Conservation (phyloP, 2,329 filamentous ascomycete species). For the Cordyceps militaris region DNA sequence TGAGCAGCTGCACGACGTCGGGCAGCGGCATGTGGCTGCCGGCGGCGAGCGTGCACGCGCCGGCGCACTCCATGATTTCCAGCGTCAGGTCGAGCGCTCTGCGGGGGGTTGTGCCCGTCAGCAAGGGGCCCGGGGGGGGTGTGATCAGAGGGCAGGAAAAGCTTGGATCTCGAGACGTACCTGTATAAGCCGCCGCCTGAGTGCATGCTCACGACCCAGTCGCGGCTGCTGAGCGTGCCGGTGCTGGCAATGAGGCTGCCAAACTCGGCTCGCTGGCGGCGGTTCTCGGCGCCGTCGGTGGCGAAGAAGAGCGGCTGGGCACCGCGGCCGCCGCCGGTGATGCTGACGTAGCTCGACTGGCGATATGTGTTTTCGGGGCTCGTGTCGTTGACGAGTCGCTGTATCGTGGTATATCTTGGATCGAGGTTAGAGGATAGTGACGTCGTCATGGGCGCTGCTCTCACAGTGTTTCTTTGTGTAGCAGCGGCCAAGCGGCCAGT, state of each 20-base stretch:
- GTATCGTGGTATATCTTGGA: conserved; percentile 28
- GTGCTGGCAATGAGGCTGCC: conserved; percentile 25
- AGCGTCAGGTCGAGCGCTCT: conserved; percentile 33
- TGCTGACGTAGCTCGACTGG: conserved; percentile 30
- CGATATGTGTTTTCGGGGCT: conserved; percentile 30
- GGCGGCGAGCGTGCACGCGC: conserved; percentile 31
- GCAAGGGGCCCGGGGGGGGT: not conserved
- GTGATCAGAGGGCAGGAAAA: no score
- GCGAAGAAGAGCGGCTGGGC: conserved; percentile 32
- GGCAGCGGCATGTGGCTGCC: conserved; percentile 24
- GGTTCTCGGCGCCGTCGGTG: conserved; percentile 34
- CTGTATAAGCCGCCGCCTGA: conserved; percentile 28
- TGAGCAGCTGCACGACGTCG: conserved; percentile 22
- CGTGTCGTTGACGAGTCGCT: conserved; percentile 29
- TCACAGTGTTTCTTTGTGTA: conserved; percentile 21
- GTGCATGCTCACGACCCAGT: conserved; percentile 35
- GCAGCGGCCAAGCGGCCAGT: conserved; percentile 15
- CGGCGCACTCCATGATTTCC: conserved; percentile 35
- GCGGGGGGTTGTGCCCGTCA: not conserved
- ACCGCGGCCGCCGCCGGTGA: conserved; percentile 33
- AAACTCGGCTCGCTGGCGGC: conserved; percentile 29
- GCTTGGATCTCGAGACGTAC: not conserved
- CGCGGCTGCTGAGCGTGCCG: conserved; percentile 26
- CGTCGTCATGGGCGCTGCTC: not conserved
- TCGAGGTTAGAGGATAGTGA: not conserved